Evolutionary conservation across 495 filamentous ascomycete genomes (phyloP), one percentile per base, ranked within the genome.

Genomic region (Ascobolus immersus): DNA sequence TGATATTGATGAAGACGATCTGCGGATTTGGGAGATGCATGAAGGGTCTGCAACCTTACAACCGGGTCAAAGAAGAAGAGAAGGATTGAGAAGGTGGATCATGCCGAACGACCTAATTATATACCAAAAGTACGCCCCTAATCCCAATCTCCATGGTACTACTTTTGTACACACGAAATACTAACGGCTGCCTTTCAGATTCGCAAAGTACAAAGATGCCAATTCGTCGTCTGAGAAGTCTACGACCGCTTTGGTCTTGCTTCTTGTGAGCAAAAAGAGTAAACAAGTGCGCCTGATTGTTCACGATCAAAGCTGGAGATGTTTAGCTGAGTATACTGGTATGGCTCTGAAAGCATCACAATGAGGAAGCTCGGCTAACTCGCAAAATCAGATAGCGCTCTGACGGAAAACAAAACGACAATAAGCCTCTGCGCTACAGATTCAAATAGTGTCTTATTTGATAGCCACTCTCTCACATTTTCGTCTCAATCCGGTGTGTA

Each of bases 271-370:
- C 13, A 30, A 30, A 15, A 30, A 30, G 28, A 11, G 12, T 11
- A 30, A 30, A 13, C 28, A 7, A 5, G 6, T 15, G 5, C 28
- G 28, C 5, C 28, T 30, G 12, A 13, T 30, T 13, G 17, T 30
- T 13, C 28, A 30, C 5, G 28, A 30, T 30, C 28, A 30, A 13
- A 30, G 28, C 12, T 30, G 28, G 28, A 30, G 13, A 14, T 30
- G 28, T 30, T 30, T 30, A 14, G 28, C 28, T 12, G 28, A 30
- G 5, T 13, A 12, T 13, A 30, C 28, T 11, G 28, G 13, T 30
- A 30, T 14, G 28, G n/a, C n/a, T n/a, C n/a, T n/a, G n/a, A n/a
- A n/a, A n/a, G n/a, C n/a, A n/a, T n/a, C n/a, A n/a, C n/a, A n/a
- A n/a, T n/a, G n/a, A n/a, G n/a, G n/a, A n/a, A n/a, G n/a, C n/a